Conservation (phyloP, 2,329 filamentous ascomycete genomes). For the Apiospora hydei region DNA sequence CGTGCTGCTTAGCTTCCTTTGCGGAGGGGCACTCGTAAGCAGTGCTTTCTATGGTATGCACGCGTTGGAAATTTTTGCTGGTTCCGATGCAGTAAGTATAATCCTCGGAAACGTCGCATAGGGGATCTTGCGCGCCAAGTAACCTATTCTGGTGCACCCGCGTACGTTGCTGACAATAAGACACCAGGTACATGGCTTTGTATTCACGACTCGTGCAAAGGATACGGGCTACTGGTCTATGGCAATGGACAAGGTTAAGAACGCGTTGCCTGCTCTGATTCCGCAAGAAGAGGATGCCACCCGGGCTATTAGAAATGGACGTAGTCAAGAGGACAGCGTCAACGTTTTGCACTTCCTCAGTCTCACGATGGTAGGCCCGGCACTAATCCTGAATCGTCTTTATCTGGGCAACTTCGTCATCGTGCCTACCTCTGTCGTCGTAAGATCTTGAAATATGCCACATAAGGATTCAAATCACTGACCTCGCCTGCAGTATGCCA, state of each 20-base stretch:
- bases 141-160: background rate
- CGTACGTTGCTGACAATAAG: background rate
- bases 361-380: slow-evolving; percentile 71
- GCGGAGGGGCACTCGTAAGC: slow-evolving; percentile 58
- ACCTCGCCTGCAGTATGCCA: slow-evolving; percentile 51
- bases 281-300: slow-evolving; percentile 17
- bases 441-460: slow-evolving; percentile 30
- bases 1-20: slow-evolving; percentile 68
- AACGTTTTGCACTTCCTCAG: slow-evolving; percentile 36
- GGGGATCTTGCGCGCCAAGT: background rate
- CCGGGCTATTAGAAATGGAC: background rate
- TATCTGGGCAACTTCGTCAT: slow-evolving; percentile 61
- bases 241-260: slow-evolving; percentile 20
- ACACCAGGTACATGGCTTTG: slow-evolving; percentile 3
- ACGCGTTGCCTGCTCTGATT: slow-evolving; percentile 22
- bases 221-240: slow-evolving; percentile 9
- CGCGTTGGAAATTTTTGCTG: slow-evolving; percentile 60
- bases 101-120: background rate
- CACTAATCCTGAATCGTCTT: slow-evolving; percentile 72
- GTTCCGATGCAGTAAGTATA: slow-evolving; percentile 46
- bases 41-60: slow-evolving; percentile 61
- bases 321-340: slow-evolving; percentile 24
- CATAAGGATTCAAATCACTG: background rate
- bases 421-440: slow-evolving; percentile 42
- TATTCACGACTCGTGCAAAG: slow-evolving; percentile 23